Evolutionary conservation across 2,329 filamentous ascomycete species (phyloP).

Genomic region (Grosmannia serpens): DNA sequence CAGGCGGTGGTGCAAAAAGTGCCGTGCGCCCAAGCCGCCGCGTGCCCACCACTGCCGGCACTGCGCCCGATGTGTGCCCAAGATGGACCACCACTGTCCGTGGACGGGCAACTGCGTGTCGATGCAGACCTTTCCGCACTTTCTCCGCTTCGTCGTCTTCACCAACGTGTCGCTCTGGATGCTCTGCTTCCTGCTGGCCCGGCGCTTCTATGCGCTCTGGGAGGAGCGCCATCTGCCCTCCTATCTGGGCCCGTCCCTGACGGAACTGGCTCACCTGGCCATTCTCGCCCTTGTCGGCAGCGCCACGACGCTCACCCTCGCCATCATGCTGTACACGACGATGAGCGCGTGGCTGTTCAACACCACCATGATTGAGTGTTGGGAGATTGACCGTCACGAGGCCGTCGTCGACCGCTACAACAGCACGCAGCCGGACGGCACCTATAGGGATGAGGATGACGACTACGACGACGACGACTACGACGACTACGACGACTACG

Average conservation of each 20-base stretch:
- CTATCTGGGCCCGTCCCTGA: conserved; percentile 58
- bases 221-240: conserved; percentile 53
- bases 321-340: conserved; percentile 53
- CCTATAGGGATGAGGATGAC: conserved; percentile 27
- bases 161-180: conserved; percentile 53
- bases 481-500: conserved; percentile 14
- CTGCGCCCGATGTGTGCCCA: conserved; percentile 63
- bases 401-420: conserved; percentile 36
- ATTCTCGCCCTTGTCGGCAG: conserved; percentile 46
- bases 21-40: conserved; percentile 60
- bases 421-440: conserved; percentile 23
- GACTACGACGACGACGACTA: conserved; percentile 18
- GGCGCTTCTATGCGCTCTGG: conserved; percentile 51
- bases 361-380: conserved; percentile 70
- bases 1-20: conserved; percentile 62
- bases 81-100: conserved; percentile 81
- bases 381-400: conserved; percentile 58
- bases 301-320: conserved; percentile 48
- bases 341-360: conserved; percentile 53
- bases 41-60: conserved; percentile 72
- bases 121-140: conserved; percentile 70
- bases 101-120: conserved; percentile 81
- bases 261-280: conserved; percentile 49
- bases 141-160: conserved; percentile 65
- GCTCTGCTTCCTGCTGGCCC: conserved; percentile 49